A percentile compares a stretch with the other conserved stretches of the same genome.
phyloP scores from a whole-genome alignment of 495 filamentous ascomycete species.

The Lophium mytilinum region DNA sequence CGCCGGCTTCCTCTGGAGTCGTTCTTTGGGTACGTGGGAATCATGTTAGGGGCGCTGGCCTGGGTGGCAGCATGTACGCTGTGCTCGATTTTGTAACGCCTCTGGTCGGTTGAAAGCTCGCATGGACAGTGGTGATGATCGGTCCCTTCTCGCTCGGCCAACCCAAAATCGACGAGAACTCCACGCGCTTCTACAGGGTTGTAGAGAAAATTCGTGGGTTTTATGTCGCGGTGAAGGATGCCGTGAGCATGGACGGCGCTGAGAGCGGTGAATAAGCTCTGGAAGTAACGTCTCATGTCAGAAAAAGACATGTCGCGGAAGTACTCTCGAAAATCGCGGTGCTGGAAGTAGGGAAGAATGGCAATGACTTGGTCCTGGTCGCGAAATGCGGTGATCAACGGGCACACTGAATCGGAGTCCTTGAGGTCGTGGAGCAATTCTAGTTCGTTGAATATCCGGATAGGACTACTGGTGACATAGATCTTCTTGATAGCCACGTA shows the following conservation, averaged over 20 bases:
- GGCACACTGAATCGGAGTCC: constrained; percentile 75
- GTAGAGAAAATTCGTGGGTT: constrained; percentile 99
- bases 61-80: constrained; percentile 33
- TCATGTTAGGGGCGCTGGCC: constrained; percentile 30
- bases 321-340: constrained; percentile 92
- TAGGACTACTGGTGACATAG: constrained; percentile 90
- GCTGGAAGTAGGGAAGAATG: constrained; percentile 88
- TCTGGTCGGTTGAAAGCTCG: constrained; percentile 38
- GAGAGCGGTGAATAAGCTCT: constrained; percentile 78
- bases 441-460: constrained; percentile 91
- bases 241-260: constrained; percentile 68
- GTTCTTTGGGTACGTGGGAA: constrained; percentile 52
- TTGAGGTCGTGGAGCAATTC: constrained; percentile 89
- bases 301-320: constrained; percentile 76
- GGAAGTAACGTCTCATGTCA: constrained; percentile 84
- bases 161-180: constrained; percentile 91
- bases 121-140: constrained; percentile 71
- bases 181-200: constrained; percentile 71
- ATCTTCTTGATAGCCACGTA: constrained; percentile 98
- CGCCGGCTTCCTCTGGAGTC: constrained; percentile 80
- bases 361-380: constrained; percentile 91
- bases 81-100: constrained; percentile 29
- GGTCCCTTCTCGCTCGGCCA: constrained; percentile 73
- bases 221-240: constrained; percentile 95
- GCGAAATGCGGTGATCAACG: constrained; percentile 91